Conservation (phyloP, 2,329 filamentous ascomycete genomes). For the Trichoderma aggressivum region DNA sequence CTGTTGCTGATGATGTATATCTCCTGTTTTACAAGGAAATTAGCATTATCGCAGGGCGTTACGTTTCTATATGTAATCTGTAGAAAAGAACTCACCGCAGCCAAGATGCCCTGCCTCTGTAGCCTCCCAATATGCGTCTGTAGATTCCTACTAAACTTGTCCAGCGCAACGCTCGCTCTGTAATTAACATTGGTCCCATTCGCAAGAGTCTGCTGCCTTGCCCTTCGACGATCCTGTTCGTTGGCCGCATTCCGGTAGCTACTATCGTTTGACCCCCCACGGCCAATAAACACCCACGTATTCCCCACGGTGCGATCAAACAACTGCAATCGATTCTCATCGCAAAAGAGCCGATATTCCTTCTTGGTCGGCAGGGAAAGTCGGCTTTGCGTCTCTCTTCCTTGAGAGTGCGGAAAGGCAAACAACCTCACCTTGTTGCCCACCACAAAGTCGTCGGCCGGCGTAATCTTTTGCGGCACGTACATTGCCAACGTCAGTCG, state of each 20-base stretch:
- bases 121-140: conserved; percentile 37
- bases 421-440: conserved; percentile 35
- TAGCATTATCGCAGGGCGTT: neutral
- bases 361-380: conserved; percentile 36
- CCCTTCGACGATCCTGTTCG: conserved; percentile 9
- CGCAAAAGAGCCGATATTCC: conserved; percentile 37
- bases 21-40: conserved; percentile 29
- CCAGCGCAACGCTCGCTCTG: conserved; percentile 33
- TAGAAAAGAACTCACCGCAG: conserved; percentile 33
- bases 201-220: conserved; percentile 1
- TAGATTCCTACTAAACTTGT: conserved; percentile 38
- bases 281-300: conserved; percentile 37
- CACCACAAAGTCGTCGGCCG: conserved; percentile 34
- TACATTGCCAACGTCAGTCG: conserved; percentile 40
- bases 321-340: conserved; percentile 36
- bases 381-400: conserved; percentile 31
- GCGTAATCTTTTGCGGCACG: conserved; percentile 34
- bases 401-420: conserved; percentile 37
- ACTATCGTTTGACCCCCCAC: conserved; percentile 31
- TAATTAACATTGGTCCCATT: conserved; percentile 10
- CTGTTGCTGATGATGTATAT: conserved; percentile 43
- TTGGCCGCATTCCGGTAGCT: conserved; percentile 27
- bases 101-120: conserved; percentile 34
- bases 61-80: neutral
- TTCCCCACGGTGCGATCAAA: conserved; percentile 35